Evolutionary conservation across 176 grass and related monocot genomes (phyloP).

Genomic region (Carex littledalei): DNA sequence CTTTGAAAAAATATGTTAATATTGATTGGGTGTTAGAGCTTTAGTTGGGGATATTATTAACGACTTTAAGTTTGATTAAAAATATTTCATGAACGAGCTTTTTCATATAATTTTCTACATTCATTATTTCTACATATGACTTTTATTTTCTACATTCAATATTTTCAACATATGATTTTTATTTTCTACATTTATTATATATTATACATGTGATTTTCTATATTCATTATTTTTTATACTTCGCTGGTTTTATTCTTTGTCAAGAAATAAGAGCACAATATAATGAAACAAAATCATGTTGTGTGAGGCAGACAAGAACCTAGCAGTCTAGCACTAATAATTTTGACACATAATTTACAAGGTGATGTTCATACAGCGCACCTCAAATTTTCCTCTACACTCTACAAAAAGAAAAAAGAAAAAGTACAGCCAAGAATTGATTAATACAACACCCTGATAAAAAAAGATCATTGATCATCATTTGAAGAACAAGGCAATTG

Average conservation of each 20-base stretch:
- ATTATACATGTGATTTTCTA: neutral
- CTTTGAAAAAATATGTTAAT: neutral
- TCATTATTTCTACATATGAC: neutral
- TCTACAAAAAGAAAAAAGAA: neutral
- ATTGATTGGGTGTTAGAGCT: neutral
- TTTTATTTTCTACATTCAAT: neutral
- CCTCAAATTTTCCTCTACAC: neutral
- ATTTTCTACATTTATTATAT: neutral
- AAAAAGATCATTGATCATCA: conserved; percentile 12
- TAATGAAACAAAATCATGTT: neutral
- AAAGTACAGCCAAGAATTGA: neutral
- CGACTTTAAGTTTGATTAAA: neutral
- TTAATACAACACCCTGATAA: neutral
- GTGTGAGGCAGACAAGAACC: neutral
- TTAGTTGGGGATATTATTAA: neutral
- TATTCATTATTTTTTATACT: neutral
- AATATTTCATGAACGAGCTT: neutral
- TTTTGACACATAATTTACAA: neutral
- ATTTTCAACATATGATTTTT: neutral
- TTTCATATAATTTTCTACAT: neutral
- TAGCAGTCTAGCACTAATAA: neutral
- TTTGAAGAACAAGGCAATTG: conserved; percentile 15
- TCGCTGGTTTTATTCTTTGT: neutral
- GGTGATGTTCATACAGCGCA: neutral
- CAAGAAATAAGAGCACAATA: neutral